Evolutionary conservation across 2,329 filamentous ascomycete species (phyloP).

Genomic region (Westerdykella ornata): DNA sequence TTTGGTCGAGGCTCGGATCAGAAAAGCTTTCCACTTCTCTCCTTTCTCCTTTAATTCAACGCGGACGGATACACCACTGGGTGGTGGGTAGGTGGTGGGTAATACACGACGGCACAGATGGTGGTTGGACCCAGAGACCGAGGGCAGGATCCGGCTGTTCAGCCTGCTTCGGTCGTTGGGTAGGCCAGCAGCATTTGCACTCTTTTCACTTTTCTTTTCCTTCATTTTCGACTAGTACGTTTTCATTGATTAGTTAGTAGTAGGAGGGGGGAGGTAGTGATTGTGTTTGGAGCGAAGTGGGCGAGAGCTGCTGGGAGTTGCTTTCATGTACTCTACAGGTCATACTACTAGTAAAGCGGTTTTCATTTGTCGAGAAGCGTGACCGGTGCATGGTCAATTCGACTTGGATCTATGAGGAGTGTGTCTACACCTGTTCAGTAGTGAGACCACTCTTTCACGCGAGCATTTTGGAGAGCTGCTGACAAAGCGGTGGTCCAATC

Average conservation of each 20-base stretch:
- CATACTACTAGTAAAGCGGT: slow-evolving; percentile 36
- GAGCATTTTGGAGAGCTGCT: slow-evolving; percentile 13
- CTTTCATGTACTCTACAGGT: slow-evolving; percentile 39
- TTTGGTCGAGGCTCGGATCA: slow-evolving; percentile 22
- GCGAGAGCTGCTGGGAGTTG: slow-evolving; percentile 28
- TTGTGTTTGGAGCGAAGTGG: slow-evolving; percentile 22
- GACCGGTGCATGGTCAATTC: slow-evolving; percentile 2
- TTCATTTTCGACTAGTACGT: slow-evolving; percentile 25
- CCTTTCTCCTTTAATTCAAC: slow-evolving; percentile 37
- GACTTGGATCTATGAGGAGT: slow-evolving; percentile 4
- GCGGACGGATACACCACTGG: slow-evolving; percentile 37
- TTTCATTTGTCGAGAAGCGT: slow-evolving; percentile 30
- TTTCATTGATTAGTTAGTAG: slow-evolving; percentile 33
- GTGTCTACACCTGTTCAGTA: neutral
- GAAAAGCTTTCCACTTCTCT: slow-evolving; percentile 31
- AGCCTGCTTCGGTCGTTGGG: slow-evolving; percentile 39
- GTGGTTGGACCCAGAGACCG: slow-evolving; percentile 16
- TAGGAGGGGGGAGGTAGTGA: slow-evolving; percentile 27
- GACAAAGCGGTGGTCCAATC: slow-evolving; percentile 19
- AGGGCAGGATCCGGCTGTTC: slow-evolving; percentile 29
- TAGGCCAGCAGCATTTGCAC: slow-evolving; percentile 41
- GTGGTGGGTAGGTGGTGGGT: slow-evolving; percentile 34
- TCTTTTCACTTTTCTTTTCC: slow-evolving; percentile 28
- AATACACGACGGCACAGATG: slow-evolving; percentile 32
- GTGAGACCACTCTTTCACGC: slow-evolving; percentile 2